Conservation (phyloP, 2,329 filamentous ascomycete species). For the Albophoma yamanashiensis region DNA sequence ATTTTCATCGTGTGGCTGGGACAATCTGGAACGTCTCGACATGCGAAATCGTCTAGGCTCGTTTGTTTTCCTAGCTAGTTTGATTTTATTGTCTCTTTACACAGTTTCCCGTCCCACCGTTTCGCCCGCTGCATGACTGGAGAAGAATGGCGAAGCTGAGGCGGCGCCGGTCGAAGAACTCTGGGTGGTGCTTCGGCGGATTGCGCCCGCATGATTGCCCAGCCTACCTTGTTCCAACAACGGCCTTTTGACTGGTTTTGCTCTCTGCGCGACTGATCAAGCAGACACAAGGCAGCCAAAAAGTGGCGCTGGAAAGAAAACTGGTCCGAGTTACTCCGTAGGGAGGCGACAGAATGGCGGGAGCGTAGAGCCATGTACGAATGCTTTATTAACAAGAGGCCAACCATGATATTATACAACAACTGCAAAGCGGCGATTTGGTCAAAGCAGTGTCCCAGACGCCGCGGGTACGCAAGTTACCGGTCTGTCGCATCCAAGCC, state of each 20-base stretch:
- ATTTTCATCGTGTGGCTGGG: conserved; percentile 27
- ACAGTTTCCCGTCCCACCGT: not conserved
- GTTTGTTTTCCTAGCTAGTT: conserved; percentile 27
- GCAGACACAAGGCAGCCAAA: not conserved
- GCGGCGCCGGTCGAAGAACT: not conserved
- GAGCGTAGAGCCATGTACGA: not conserved
- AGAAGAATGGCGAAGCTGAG: not conserved
- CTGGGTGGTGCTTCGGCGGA: not conserved
- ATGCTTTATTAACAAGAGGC: not conserved
- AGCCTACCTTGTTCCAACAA: no score
- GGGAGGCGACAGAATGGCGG: not conserved
- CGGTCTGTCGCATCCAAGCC: not conserved
- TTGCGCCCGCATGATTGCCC: not conserved
- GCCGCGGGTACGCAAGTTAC: not conserved
- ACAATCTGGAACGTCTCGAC: conserved; percentile 21
- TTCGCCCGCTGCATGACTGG: not conserved
- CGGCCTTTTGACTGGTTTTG: not conserved
- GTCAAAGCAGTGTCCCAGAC: not conserved
- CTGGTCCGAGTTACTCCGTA: not conserved
- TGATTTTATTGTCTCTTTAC: conserved; percentile 23
- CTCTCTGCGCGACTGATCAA: not conserved
- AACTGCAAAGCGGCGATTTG: not conserved
- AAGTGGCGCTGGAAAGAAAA: not conserved
- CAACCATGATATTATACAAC: not conserved
- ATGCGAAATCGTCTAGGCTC: conserved; percentile 17